These are phyloP conservation scores for Pleurotus sapidus DNA, from an alignment of 768 basidiomycete genomes.

Conservation along the genomic window DNA sequence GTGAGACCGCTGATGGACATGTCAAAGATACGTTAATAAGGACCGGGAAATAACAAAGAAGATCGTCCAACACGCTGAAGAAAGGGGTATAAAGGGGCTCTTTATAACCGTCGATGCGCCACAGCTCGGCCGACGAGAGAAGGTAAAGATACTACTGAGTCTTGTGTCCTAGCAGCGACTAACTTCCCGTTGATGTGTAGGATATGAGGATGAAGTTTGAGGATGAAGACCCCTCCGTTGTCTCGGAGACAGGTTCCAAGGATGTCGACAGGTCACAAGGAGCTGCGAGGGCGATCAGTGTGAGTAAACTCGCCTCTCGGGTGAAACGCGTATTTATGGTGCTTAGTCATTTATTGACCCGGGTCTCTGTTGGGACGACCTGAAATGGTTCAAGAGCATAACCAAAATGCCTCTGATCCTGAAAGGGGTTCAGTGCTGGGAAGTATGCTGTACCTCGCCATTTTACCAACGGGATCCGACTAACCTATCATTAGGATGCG, in stretches of 20 bases:
- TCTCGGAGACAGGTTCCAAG: conserved; percentile 44
- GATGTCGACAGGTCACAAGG: conserved; percentile 84
- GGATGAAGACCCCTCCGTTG: conserved; percentile 55
- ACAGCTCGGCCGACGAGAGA: conserved; percentile 90
- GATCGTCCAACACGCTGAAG: conserved; percentile 87
- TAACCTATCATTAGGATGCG: conserved; percentile 52
- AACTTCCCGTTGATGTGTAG: conserved; percentile 14
- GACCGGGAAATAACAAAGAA: conserved; percentile 83
- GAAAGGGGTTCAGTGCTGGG: conserved; percentile 89
- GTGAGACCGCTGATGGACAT: neutral
- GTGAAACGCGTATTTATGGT: neutral
- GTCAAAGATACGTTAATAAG: conserved; percentile 80
- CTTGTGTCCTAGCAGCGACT: neutral
- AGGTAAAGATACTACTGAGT: conserved; percentile 31
- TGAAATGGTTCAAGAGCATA: conserved; percentile 79
- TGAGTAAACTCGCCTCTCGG: conserved; percentile 28
- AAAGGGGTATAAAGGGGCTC: conserved; percentile 85
- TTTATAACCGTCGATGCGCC: conserved; percentile 99
- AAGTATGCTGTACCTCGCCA: conserved; percentile 34
- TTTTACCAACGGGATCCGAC: neutral
- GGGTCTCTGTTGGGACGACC: conserved; percentile 79
- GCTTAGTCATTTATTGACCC: conserved; percentile 92
- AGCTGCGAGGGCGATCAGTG: conserved; percentile 91
- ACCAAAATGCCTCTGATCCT: conserved; percentile 87
- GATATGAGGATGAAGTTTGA: conserved; percentile 98